These are phyloP conservation scores for Entrophospora sp. DNA, from an alignment of 192 early-diverging fungal genomes.

Conservation along the genomic window DNA sequence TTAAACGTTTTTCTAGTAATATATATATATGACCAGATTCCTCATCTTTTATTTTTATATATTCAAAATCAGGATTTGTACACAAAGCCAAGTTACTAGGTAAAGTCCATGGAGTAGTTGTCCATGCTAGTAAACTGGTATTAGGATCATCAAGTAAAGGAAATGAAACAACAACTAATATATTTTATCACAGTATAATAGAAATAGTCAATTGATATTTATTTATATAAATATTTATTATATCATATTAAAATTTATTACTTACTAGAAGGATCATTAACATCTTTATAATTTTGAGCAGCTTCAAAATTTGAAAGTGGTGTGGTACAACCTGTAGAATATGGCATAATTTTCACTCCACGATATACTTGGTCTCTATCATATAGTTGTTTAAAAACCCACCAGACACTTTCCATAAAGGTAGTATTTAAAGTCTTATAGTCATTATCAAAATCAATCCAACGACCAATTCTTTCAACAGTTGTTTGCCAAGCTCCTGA, in stretches of 20 bases:
- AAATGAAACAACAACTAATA: conserved; percentile 80
- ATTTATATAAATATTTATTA: no score
- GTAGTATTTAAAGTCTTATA: conserved; percentile 95
- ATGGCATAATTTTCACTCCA: conserved; percentile 92
- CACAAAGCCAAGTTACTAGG: conserved; percentile 92
- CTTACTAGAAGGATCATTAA: conserved; percentile 80
- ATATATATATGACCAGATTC: conserved; percentile 76
- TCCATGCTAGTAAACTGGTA: conserved; percentile 87
- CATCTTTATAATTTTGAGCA: conserved; percentile 94
- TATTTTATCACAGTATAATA: neutral
- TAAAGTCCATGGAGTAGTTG: conserved; percentile 98
- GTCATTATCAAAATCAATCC: conserved; percentile 99
- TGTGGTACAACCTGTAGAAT: conserved; percentile 85
- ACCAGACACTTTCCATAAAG: conserved; percentile 99
- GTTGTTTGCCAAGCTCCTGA: conserved; percentile 86
- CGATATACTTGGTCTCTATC: conserved; percentile 94
- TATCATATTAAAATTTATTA: neutral
- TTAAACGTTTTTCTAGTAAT: conserved; percentile 76
- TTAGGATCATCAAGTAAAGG: conserved; percentile 76
- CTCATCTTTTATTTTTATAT: conserved; percentile 88
- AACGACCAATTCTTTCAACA: conserved; percentile 92
- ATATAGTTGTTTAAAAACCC: conserved; percentile 96
- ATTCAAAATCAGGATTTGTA: conserved; percentile 89
- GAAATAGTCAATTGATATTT: conserved; percentile 31
- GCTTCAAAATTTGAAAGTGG: conserved; percentile 98